phyloP scores from a whole-genome alignment of 257 asterid species.

The Schizonepeta tenuifolia region DNA sequence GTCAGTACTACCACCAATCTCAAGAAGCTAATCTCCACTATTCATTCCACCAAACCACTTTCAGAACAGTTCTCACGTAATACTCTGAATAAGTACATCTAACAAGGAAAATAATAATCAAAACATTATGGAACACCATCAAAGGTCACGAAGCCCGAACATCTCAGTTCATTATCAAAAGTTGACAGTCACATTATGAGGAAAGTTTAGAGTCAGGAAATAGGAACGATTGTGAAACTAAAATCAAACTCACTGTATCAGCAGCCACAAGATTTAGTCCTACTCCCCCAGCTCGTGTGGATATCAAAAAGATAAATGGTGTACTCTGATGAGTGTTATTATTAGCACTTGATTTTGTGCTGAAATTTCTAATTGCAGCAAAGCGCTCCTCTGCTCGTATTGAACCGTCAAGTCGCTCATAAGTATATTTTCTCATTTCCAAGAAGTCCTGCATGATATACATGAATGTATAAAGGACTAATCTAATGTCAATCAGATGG shows the following conservation, averaged over 20 bases:
- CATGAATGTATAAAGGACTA: slow-evolving; percentile 22
- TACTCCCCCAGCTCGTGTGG: slow-evolving; percentile 99
- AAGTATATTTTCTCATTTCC: slow-evolving; percentile 80
- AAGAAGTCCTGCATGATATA: slow-evolving; percentile 69
- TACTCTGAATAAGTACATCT: slow-evolving; percentile 24
- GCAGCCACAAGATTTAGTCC: slow-evolving; percentile 98
- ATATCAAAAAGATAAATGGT: slow-evolving; percentile 83
- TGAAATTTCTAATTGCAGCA: slow-evolving; percentile 91
- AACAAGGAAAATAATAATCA: slow-evolving; percentile 1
- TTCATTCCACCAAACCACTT: background rate
- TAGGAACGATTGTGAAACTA: background rate
- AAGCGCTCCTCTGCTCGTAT: slow-evolving; percentile 96
- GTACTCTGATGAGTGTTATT: slow-evolving; percentile 39
- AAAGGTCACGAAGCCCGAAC: slow-evolving; percentile 5
- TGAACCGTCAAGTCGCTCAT: slow-evolving; percentile 98
- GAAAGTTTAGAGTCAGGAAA: slow-evolving; percentile 3
- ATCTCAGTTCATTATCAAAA: background rate
- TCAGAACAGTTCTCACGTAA: background rate
- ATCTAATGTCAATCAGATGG: slow-evolving; percentile 16
- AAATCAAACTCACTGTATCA: slow-evolving; percentile 73
- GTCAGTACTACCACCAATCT: background rate
- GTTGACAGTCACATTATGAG: slow-evolving; percentile 15
- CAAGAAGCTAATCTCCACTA: background rate
- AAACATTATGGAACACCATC: background rate
- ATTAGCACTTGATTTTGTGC: slow-evolving; percentile 51